phyloP scores from a whole-genome alignment of 2,329 filamentous ascomycete genomes.

The Hypoxylon sp. region DNA sequence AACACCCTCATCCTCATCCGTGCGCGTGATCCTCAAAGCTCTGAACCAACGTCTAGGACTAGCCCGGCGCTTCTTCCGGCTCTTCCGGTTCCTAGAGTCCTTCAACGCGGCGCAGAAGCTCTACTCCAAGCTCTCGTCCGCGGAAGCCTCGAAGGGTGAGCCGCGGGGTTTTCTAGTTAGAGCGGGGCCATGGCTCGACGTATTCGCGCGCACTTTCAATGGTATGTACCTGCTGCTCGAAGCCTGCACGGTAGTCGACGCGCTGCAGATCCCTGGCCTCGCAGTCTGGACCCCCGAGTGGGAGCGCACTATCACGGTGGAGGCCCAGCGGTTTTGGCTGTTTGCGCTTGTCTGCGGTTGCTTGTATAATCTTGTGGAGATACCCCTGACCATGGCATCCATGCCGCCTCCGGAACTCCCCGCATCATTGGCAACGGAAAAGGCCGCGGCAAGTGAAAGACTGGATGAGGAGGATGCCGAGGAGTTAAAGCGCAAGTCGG shows the following conservation, averaged over 20 bases:
- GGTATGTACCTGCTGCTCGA: conserved; percentile 79
- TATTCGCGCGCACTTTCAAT: conserved; percentile 71
- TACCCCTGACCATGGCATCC: conserved; percentile 57
- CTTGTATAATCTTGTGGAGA: conserved; percentile 59
- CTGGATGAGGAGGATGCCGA: conserved; percentile 52
- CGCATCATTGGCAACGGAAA: conserved; percentile 48
- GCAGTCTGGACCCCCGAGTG: conserved; percentile 67
- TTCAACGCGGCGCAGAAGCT: conserved; percentile 66
- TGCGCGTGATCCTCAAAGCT: conserved; percentile 52
- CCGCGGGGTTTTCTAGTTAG: conserved; percentile 42
- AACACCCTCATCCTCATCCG: conserved; percentile 49
- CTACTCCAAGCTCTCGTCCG: conserved; percentile 53
- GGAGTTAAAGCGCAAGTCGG: conserved; percentile 55
- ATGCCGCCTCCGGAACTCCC: conserved; percentile 55
- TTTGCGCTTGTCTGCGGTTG: conserved; percentile 70
- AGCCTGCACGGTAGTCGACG: conserved; percentile 72
- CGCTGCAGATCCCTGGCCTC: conserved; percentile 60
- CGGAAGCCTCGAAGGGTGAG: conserved; percentile 30
- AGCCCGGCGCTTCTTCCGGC: conserved; percentile 73
- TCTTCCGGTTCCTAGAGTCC: conserved; percentile 76
- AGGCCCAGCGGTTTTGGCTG: conserved; percentile 80
- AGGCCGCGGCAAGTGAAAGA: conserved; percentile 24
- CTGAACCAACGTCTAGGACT: conserved; percentile 63
- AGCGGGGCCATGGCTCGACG: conserved; percentile 64
- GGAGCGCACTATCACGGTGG: conserved; percentile 64